Conservation (phyloP, 1,284 basidiomycete species). For the Irpex sp. region DNA sequence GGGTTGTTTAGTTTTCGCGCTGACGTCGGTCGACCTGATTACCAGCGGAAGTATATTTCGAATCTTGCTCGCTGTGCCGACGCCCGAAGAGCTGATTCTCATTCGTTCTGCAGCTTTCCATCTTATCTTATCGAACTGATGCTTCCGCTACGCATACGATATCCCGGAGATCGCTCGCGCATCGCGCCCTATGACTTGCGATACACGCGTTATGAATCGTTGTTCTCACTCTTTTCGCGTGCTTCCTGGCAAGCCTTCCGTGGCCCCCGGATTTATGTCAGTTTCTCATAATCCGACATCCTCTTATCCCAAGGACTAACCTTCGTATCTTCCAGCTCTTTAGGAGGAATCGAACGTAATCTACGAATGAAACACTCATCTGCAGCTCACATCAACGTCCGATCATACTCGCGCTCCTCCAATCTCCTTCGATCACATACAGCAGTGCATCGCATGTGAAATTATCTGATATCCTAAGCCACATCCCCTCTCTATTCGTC, state of each 20-base stretch:
- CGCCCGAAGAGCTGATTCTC: not conserved
- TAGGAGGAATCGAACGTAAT: not conserved
- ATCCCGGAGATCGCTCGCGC: not conserved
- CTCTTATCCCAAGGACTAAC: not conserved
- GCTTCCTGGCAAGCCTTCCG: not conserved
- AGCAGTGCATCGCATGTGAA: not conserved
- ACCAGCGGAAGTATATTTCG: not conserved
- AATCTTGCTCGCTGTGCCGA: not conserved
- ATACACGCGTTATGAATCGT: not conserved
- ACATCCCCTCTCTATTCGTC: not conserved
- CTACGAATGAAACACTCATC: not conserved
- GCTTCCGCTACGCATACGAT: not conserved
- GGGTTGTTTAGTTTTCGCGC: not conserved
- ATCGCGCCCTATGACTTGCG: not conserved
- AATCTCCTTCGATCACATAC: not conserved
- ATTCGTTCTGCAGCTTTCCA: not conserved
- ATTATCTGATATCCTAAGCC: not conserved
- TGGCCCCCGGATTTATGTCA: not conserved
- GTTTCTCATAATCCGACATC: not conserved
- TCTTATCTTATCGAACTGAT: slow-evolving; percentile 1
- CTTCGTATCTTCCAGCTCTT: not conserved
- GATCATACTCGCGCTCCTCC: not conserved
- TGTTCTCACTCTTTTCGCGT: too few relatives aligned
- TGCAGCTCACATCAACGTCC: not conserved
- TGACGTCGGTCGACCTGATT: not conserved